Conservation (phyloP, 192 early-diverging fungal genomes). For the Jimgerdemannia flammicorona region DNA sequence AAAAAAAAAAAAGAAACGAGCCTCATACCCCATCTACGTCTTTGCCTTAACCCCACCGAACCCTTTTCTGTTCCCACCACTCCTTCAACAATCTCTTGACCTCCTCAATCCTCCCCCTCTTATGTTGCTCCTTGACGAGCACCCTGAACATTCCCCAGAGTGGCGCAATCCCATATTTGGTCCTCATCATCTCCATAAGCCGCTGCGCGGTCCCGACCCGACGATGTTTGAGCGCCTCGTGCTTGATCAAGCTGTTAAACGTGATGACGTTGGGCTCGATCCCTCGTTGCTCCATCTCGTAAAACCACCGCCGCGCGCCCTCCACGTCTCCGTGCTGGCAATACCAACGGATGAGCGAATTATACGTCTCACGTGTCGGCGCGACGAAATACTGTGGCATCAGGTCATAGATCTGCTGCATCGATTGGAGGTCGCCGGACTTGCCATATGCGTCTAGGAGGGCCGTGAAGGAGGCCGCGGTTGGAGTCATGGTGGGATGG, state of each 20-base stretch:
- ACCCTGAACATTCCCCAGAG: conserved; percentile 22
- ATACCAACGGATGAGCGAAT: conserved; percentile 30
- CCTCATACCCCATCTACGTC: too few species aligned
- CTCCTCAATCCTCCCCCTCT: conserved; percentile 22
- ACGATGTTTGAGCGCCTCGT: conserved; percentile 22
- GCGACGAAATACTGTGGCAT: conserved; percentile 20
- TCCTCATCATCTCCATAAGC: conserved; percentile 25
- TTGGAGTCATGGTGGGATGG: conserved; percentile 8
- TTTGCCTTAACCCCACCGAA: neutral
- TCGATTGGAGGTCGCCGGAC: conserved; percentile 12
- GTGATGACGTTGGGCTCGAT: conserved; percentile 28
- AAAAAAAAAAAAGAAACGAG: too few species aligned
- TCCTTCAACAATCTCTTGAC: conserved; percentile 17
- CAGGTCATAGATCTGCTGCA: conserved; percentile 27
- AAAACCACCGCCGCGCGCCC: conserved; percentile 16
- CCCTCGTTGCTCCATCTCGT: conserved; percentile 21
- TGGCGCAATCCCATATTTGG: conserved; percentile 15
- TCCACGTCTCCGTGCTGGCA: conserved; percentile 19
- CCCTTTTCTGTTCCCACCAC: neutral
- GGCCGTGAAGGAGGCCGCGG: conserved; percentile 16
- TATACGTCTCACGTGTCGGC: conserved; percentile 15
- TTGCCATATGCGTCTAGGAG: conserved; percentile 32
- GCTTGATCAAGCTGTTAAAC: conserved; percentile 31
- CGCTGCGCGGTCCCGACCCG: conserved; percentile 14
- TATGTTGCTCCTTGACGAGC: conserved; percentile 23